Evolutionary conservation across 1,284 basidiomycete genomes (phyloP).

Genomic region (Sphaerobolus stellatus): DNA sequence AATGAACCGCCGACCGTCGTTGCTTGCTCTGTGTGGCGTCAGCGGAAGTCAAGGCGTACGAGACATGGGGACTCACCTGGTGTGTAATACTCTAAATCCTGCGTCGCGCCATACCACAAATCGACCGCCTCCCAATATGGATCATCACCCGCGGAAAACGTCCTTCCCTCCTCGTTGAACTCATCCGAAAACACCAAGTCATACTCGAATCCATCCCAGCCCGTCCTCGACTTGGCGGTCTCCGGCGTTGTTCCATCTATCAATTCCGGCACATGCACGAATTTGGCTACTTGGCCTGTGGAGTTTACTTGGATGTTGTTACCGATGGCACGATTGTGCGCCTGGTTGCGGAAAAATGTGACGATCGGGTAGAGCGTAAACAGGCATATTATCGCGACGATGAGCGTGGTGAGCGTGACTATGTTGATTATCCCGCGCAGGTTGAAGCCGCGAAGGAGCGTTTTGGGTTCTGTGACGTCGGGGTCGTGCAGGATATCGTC

Average conservation of each 20-base stretch:
- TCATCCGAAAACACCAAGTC: constrained; percentile 57
- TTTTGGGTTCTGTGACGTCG: constrained; percentile 22
- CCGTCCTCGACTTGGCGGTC: constrained; percentile 53
- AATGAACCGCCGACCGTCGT: constrained; percentile 41
- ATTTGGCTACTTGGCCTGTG: constrained; percentile 53
- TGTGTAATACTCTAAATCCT: constrained; percentile 49
- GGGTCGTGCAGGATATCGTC: constrained; percentile 60
- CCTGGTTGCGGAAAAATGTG: constrained; percentile 46
- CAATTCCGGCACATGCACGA: constrained; percentile 56
- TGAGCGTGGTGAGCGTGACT: constrained; percentile 42
- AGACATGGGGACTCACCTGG: neutral
- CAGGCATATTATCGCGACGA: constrained; percentile 48
- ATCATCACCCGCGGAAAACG: constrained; percentile 32
- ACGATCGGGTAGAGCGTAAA: constrained; percentile 83
- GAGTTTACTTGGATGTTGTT: constrained; percentile 67
- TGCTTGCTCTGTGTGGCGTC: constrained; percentile 34
- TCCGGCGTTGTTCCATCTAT: constrained; percentile 71
- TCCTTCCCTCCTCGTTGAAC: constrained; percentile 39
- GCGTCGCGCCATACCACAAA: constrained; percentile 22
- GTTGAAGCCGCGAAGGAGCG: constrained; percentile 42
- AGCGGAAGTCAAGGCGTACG: neutral
- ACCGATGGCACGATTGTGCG: constrained; percentile 52
- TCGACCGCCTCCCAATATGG: constrained; percentile 37
- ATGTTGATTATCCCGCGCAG: constrained; percentile 53
- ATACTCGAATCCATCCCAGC: constrained; percentile 65